Percentiles rank a stretch among this genome's conserved stretches.
Evolutionary conservation across 2,329 filamentous ascomycete genomes (phyloP).

Genomic region (Pseudogymnoascus sp.): DNA sequence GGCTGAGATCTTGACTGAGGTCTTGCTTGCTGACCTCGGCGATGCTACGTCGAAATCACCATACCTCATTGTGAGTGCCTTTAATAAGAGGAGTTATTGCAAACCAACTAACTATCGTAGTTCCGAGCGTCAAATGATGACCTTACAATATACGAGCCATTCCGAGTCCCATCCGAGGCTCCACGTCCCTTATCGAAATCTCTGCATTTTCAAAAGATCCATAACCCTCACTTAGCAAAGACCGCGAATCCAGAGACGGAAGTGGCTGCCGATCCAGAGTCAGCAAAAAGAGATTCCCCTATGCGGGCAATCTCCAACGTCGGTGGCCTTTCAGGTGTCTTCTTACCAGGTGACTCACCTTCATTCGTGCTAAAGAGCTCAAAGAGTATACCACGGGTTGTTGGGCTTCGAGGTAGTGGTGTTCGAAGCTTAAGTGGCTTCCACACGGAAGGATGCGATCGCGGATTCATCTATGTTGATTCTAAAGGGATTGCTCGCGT

Average conservation of each 20-base stretch:
- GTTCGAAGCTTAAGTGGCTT: conserved; percentile 69
- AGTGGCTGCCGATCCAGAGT: conserved; percentile 43
- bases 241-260: conserved; percentile 40
- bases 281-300: conserved; percentile 33
- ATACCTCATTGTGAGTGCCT: conserved; percentile 65
- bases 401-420: conserved; percentile 62
- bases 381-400: conserved; percentile 65
- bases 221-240: conserved; percentile 60
- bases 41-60: conserved; percentile 63
- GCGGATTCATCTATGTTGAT: conserved; percentile 78
- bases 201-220: conserved; percentile 69
- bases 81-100: neutral
- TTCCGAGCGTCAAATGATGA: conserved; percentile 74
- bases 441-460: conserved; percentile 67
- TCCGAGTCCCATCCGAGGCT: conserved; percentile 39
- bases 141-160: conserved; percentile 79
- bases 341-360: conserved; percentile 72
- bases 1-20: conserved; percentile 68
- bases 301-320: conserved; percentile 49
- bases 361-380: conserved; percentile 77
- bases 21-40: conserved; percentile 78
- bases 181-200: conserved; percentile 29
- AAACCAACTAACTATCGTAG: conserved; percentile 33
- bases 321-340: conserved; percentile 73
- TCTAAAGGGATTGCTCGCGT: conserved; percentile 64